Evolutionary conservation across 106 monocot species (phyloP).

Genomic region (Dioscorea zingiberensis): DNA sequence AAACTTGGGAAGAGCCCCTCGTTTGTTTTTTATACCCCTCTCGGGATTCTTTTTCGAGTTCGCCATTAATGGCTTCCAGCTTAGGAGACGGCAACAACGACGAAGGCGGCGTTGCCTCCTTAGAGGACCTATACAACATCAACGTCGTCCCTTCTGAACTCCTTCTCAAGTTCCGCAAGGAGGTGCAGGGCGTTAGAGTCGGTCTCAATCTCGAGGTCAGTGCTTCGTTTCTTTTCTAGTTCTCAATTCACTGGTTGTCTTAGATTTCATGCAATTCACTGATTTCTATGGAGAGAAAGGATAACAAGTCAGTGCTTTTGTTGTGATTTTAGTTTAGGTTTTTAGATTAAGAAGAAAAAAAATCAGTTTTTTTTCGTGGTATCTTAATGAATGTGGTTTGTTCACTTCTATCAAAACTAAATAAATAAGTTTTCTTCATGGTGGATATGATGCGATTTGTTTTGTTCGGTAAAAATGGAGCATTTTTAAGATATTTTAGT

Average conservation of each 20-base stretch:
- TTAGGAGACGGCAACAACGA: background rate
- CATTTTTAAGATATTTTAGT: no score
- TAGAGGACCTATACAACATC: slow-evolving; percentile 64
- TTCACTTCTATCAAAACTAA: no score
- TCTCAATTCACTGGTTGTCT: background rate
- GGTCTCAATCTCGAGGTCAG: slow-evolving; percentile 74
- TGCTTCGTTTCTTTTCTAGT: background rate
- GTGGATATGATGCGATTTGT: no score
- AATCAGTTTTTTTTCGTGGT: no score
- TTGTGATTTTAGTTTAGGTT: no score
- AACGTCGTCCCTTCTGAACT: slow-evolving; percentile 67
- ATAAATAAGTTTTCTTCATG: no score
- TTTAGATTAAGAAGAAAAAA: no score
- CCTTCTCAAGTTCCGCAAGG: slow-evolving; percentile 75
- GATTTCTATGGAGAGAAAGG: background rate
- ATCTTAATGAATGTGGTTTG: no score
- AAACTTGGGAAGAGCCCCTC: background rate
- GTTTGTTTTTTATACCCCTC: background rate
- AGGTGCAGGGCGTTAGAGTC: slow-evolving; percentile 45
- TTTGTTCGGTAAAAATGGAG: no score
- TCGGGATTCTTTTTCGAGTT: background rate
- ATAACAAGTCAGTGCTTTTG: background rate
- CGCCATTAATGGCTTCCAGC: background rate
- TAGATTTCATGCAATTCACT: background rate
- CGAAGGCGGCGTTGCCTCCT: slow-evolving; percentile 12